Percentiles rank a stretch among this genome's conserved stretches.
Evolutionary conservation across 1,284 basidiomycete species (phyloP).

Genomic region (Rhodotorula sp.): DNA sequence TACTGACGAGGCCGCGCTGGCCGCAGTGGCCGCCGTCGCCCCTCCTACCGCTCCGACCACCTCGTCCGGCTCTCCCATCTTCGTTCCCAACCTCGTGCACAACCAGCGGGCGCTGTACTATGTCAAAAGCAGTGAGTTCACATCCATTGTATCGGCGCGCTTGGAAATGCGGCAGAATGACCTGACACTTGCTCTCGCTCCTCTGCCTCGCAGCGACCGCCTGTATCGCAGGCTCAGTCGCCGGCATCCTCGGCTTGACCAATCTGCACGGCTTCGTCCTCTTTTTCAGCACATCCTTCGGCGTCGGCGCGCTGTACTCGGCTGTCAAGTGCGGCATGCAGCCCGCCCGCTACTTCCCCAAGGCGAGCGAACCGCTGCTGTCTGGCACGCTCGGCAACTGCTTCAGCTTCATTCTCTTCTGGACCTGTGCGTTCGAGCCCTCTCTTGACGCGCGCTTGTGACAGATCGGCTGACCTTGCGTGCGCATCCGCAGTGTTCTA

Average conservation of each 20-base stretch:
- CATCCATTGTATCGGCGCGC: too few relatives aligned
- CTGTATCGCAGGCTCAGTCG: slow-evolving; percentile 76
- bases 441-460: not conserved
- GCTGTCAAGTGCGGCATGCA: slow-evolving; percentile 49
- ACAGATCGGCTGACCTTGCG: too few relatives aligned
- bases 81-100: slow-evolving; percentile 15
- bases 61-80: slow-evolving; percentile 12
- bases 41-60: slow-evolving; percentile 3
- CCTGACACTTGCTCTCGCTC: slow-evolving; percentile 53
- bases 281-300: slow-evolving; percentile 55
- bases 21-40: slow-evolving; percentile 3
- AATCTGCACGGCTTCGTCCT: slow-evolving; percentile 76
- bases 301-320: slow-evolving; percentile 42
- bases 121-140: slow-evolving; percentile 28
- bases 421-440: slow-evolving; percentile 26
- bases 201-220: slow-evolving; percentile 57
- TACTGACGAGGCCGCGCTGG: not conserved
- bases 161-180: slow-evolving; percentile 45
- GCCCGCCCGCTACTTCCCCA: slow-evolving; percentile 57
- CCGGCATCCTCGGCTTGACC: slow-evolving; percentile 79
- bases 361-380: slow-evolving; percentile 41
- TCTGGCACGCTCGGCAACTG: slow-evolving; percentile 31
- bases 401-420: slow-evolving; percentile 37
- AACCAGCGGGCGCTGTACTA: slow-evolving; percentile 29
- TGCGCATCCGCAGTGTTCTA: slow-evolving; percentile 28